Conservation (phyloP, 805 yeast species). For the Metschnikowia kunwiensis region DNA sequence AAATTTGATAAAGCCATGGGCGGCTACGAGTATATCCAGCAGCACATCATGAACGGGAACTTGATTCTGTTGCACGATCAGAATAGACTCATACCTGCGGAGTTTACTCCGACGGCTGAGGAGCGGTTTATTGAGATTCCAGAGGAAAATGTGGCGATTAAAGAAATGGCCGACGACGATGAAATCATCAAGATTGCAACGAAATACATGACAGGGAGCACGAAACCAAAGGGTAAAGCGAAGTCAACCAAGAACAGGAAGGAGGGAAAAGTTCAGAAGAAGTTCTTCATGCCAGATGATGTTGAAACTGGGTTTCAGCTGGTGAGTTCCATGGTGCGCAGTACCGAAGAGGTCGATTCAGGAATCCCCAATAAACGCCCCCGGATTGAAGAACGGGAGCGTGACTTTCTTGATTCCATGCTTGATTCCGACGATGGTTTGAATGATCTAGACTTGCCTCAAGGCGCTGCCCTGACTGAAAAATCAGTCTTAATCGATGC, state of each 20-base stretch:
- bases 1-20: slow-evolving; percentile 84
- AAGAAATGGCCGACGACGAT: slow-evolving; percentile 57
- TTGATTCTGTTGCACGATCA: slow-evolving; percentile 44
- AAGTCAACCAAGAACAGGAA: slow-evolving; percentile 20
- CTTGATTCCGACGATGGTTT: slow-evolving; percentile 17
- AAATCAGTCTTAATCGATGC: no score
- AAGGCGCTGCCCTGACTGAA: no score
- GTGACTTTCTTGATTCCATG: slow-evolving; percentile 14
- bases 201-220: slow-evolving; percentile 50
- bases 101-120: slow-evolving; percentile 53
- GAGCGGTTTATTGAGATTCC: slow-evolving; percentile 63
- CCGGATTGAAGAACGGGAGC: neutral
- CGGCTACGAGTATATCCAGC: slow-evolving; percentile 77
- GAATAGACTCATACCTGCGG: slow-evolving; percentile 67
- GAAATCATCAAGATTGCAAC: slow-evolving; percentile 69
- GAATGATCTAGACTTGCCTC: neutral
- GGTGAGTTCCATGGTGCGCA: slow-evolving; percentile 46
- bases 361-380: neutral
- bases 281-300: slow-evolving; percentile 71
- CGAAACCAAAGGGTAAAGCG: slow-evolving; percentile 17
- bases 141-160: slow-evolving; percentile 57
- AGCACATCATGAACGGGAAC: slow-evolving; percentile 52
- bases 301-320: slow-evolving; percentile 61
- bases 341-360: slow-evolving; percentile 5
- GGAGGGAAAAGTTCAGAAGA: slow-evolving; percentile 27